These are phyloP conservation scores for Wickerhamiella australiensis DNA, from an alignment of 805 yeast genomes.

Conservation along the genomic window DNA sequence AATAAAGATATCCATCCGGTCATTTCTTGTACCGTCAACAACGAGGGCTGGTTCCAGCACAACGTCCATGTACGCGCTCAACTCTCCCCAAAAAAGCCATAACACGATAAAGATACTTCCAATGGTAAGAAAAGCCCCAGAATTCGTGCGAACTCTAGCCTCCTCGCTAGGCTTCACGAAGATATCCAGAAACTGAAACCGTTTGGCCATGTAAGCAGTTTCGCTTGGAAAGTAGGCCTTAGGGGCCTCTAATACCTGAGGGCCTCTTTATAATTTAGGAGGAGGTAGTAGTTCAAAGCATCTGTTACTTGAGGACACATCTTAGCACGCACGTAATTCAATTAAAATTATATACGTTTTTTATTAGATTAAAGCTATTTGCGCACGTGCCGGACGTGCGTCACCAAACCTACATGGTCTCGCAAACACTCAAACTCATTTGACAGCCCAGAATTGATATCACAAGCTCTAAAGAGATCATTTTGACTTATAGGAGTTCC, in stretches of 20 bases:
- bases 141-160: constrained; percentile 71
- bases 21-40: constrained; percentile 57
- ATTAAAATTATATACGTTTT: neutral
- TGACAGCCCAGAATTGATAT: constrained; percentile 13
- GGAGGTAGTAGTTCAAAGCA: neutral
- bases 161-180: constrained; percentile 92
- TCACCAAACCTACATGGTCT: constrained; percentile 28
- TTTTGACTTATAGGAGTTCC: constrained; percentile 20
- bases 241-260: neutral
- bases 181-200: constrained; percentile 43
- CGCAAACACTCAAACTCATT: constrained; percentile 23
- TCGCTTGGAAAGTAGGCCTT: neutral
- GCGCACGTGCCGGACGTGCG: constrained; percentile 21
- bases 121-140: constrained; percentile 83
- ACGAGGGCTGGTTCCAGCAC: constrained; percentile 71
- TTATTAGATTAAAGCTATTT: neutral
- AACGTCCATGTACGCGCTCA: constrained; percentile 56
- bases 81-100: constrained; percentile 58
- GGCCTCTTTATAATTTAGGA: neutral
- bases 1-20: constrained; percentile 61
- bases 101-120: constrained; percentile 50
- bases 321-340: too few relatives aligned
- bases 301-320: neutral
- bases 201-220: constrained; percentile 11
- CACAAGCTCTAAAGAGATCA: constrained; percentile 25